Base-by-base conservation (phyloP, 176 grass and related monocot species). In the Musa beccarii region DNA sequence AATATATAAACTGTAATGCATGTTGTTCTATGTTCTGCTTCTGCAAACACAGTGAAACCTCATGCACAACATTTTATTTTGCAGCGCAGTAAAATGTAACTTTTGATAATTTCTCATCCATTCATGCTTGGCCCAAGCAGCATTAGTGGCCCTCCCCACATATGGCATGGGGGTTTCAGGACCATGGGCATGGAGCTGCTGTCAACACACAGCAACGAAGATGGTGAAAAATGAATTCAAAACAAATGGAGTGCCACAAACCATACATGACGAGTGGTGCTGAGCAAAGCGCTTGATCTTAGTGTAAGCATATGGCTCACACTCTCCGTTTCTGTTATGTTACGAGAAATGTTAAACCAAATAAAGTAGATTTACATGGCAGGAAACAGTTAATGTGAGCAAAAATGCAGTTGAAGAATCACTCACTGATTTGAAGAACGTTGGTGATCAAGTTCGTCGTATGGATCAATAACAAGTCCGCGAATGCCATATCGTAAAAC, bases 391-490 rank as follows among this genome's bases (percentile, higher is more conserved):
- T n/a, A 8, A 62, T n/a, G 6, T 9, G 14, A 74, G 2, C 24
- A 54, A 49, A 76, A 49, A 5, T 56, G 11, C 77, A 64, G 15
- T 7, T 23, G 62, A 65, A 12, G 66, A 22, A 26, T 75, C 52
- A 59, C 82, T 79, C 82, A 99, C 96, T 95, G 88, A 79, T 82
- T 92, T 67, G 84, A 15, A 28, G 84, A 6, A 15, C 91, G 88
- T 72, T 99, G 96, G 84, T 99, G 96, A 85, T 95, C 96, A 68
- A 99, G 91, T 82, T 99, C 96, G 68, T 99, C 95, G 66, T 99
- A 99, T 52, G 96, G 91, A 88, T 99, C 88, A 66, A 99, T 99
- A 24, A 99, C 96, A 76, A 99, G 91, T 75, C 96, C 96, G 14
- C 89, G 81, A 21, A 95, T 81, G 76, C 96, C 91, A 81, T 92